phyloP scores from a whole-genome alignment of 768 basidiomycete species.

The Dentipellis sp. region DNA sequence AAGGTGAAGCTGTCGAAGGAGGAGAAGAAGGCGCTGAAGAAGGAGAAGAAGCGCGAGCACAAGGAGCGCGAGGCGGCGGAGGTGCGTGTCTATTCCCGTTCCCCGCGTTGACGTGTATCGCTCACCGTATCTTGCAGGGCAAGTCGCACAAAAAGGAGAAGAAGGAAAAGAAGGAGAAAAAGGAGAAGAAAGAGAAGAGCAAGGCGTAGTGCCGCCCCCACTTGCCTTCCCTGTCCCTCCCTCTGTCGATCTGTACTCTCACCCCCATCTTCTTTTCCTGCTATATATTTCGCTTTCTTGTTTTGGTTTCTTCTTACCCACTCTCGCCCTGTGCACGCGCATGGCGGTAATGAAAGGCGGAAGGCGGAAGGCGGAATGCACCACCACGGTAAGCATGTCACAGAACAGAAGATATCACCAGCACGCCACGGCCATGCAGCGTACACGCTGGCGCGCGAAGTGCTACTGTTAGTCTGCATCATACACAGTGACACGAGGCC shows the following conservation, averaged over 20 bases:
- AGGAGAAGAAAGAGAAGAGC: slow-evolving; percentile 52
- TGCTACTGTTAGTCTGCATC: no score
- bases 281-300: background rate
- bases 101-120: background rate
- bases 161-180: slow-evolving; percentile 36
- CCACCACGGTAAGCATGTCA: no score
- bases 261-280: background rate
- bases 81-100: slow-evolving; percentile 20
- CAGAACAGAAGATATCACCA: no score
- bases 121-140: slow-evolving; percentile 18
- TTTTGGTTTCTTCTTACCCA: background rate
- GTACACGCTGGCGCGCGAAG: no score
- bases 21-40: slow-evolving; percentile 81
- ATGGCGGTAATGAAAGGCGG: no score
- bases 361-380: no score
- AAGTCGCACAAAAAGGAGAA: slow-evolving; percentile 28
- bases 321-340: no score
- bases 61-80: slow-evolving; percentile 36
- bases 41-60: slow-evolving; percentile 60
- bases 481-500: no score
- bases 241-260: slow-evolving; percentile 4
- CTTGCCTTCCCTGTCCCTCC: slow-evolving; percentile 1
- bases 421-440: no score
- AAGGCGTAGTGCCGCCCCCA: slow-evolving; percentile 20
- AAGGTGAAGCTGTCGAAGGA: slow-evolving; percentile 76